Base-by-base conservation (phyloP, 2,329 filamentous ascomycete genomes). In the Ceratocystis variospora region DNA sequence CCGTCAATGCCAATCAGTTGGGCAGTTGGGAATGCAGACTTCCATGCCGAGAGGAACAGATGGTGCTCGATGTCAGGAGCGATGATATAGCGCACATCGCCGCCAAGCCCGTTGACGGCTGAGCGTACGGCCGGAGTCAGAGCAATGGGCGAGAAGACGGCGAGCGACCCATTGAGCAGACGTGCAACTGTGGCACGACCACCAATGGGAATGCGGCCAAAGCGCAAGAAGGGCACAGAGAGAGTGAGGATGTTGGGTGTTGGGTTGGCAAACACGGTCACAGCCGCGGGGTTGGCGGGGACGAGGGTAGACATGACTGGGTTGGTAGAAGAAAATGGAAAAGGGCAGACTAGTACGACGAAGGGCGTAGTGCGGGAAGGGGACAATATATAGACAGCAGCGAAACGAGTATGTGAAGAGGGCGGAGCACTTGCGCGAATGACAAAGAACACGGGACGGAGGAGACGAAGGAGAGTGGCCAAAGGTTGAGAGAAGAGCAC, bases 51-150 rank as follows among this genome's bases (percentile, higher is more conserved):
- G 65, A 99, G 75, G 79, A 94, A 95, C 74, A 99, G 90, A 81
- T 99, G 94, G 76, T 99, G 94, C 78, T 99, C 91, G 64, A 89
- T 81, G 75, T 99, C 94, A 0, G 88, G 84, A 0, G 94, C 93
- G 31, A 93, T 80, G 70, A 99, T 86, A 80, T 97, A 97, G 70
- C 82, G 83, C 63, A 96, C 84, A 15, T 84, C 81, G 62, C 86
- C 86, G 69, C 86, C 86, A 66, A 90, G 78, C 44, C 84, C 79
- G 65, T 80, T 77, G 63, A 89, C 78, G 74, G 87, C 85, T 70
- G 79, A 74, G 69, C 81, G 84, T 48, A 91, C 86, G 67, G 87
- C 84, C 2, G 87, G 81, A 2, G 92, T 97, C 66, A 96, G 82
- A 15, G 87, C 88, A 22, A 94, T 89, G 19, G 94, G 94, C 0